Evolutionary conservation across 75 land plant species (phyloP).

Genomic region (Picea sitchensis): DNA sequence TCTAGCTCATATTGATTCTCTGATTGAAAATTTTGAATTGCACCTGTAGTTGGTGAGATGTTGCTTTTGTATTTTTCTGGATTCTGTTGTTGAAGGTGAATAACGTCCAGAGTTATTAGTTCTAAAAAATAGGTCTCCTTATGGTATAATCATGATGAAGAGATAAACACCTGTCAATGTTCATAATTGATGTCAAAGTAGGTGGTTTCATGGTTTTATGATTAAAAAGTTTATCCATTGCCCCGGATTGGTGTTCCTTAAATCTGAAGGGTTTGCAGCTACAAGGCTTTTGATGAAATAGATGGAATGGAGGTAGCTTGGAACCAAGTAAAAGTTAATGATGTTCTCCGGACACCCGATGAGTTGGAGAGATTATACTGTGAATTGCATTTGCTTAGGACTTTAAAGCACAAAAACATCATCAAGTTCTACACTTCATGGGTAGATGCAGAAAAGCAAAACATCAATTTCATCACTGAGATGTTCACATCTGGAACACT

Average conservation of each 20-base stretch:
- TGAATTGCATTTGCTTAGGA: constrained; percentile 83
- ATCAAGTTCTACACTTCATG: constrained; percentile 83
- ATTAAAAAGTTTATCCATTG: not conserved
- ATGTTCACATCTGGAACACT: constrained; percentile 93
- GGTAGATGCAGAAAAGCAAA: constrained; percentile 60
- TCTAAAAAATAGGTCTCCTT: not conserved
- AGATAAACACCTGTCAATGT: too few species aligned
- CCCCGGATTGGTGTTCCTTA: constrained; percentile 3
- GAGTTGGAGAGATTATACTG: constrained; percentile 81
- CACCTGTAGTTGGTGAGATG: too few species aligned
- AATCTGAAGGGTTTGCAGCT: constrained; percentile 22
- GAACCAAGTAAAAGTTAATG: constrained; percentile 73
- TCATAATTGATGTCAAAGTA: not conserved
- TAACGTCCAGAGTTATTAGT: not conserved
- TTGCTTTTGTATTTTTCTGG: too few species aligned
- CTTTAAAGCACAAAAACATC: constrained; percentile 79
- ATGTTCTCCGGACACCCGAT: constrained; percentile 65
- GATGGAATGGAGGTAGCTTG: constrained; percentile 96
- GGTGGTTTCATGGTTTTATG: not conserved
- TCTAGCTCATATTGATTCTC: too few species aligned
- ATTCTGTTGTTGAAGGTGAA: not conserved
- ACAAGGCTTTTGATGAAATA: constrained; percentile 83
- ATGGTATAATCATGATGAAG: too few species aligned
- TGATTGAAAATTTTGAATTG: too few species aligned
- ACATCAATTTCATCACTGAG: constrained; percentile 95